A percentile compares a stretch with the other conserved stretches of the same genome.
Conservation (phyloP, 2,329 filamentous ascomycete genomes). For the Stagonosporopsis chrysanthemi region DNA sequence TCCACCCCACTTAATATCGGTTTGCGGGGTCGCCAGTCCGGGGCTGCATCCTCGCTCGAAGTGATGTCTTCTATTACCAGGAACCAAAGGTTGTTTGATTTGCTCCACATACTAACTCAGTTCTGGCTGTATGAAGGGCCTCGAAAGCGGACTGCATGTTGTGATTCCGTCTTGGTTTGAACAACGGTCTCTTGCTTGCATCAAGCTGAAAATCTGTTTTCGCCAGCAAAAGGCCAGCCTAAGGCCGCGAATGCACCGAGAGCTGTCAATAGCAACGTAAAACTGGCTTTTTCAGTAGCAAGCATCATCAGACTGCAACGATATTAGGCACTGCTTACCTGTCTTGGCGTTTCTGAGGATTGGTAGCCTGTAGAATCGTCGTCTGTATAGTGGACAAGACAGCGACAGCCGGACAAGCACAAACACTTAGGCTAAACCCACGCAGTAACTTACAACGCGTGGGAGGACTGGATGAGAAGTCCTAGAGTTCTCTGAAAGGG, state of each 20-base stretch:
- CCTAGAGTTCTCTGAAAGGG: not conserved
- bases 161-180: not conserved
- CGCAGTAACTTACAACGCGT: not conserved
- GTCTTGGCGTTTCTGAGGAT: not conserved
- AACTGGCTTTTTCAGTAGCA: not conserved
- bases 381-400: constrained; percentile 1
- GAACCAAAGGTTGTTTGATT: not conserved
- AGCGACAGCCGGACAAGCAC: not conserved
- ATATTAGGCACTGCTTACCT: not conserved
- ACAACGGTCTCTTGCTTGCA: not conserved
- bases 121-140: too few relatives aligned
- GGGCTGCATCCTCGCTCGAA: not conserved
- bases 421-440: not conserved
- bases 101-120: not conserved
- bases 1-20: constrained; percentile 26
- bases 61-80: not conserved
- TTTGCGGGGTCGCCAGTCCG: constrained; percentile 20
- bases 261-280: not conserved
- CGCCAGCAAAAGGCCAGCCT: too few relatives aligned
- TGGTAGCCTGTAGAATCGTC: constrained; percentile 9
- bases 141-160: not conserved
- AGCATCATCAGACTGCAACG: not conserved
- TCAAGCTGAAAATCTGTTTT: not conserved
- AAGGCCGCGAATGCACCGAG: too few relatives aligned
- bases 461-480: not conserved